A percentile compares a stretch with the other conserved stretches of the same genome.
Conservation (phyloP, 306 rosid species). For the Vicia sativa region DNA sequence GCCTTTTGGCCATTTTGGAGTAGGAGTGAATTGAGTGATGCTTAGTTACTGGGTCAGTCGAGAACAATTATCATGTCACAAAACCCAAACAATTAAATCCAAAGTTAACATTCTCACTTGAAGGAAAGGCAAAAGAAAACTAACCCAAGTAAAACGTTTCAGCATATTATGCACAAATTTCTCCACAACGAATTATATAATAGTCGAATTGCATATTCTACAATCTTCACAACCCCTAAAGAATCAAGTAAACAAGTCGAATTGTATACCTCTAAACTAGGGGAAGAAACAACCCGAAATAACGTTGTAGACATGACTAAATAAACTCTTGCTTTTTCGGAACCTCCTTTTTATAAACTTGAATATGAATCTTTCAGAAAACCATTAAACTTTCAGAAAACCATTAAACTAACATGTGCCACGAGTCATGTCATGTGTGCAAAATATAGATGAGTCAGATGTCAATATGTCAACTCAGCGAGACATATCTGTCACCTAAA, state of each 20-base stretch:
- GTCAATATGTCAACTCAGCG: no score
- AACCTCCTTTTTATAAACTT: slow-evolving; percentile 21
- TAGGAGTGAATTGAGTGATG: no score
- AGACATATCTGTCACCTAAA: no score
- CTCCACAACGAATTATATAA: no score
- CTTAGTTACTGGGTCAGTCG: no score
- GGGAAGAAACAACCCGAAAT: slow-evolving; percentile 55
- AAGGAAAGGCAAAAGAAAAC: slow-evolving; percentile 51
- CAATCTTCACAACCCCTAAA: slow-evolving; percentile 45
- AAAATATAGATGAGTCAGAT: no score
- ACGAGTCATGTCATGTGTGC: no score
- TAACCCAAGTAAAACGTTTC: slow-evolving; percentile 67
- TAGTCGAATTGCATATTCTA: no score
- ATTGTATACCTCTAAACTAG: slow-evolving; percentile 52
- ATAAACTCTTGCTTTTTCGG: slow-evolving; percentile 34
- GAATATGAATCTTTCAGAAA: slow-evolving; percentile 26
- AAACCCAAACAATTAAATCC: slow-evolving; percentile 18
- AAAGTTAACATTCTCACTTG: slow-evolving; percentile 43
- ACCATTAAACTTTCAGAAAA: slow-evolving; percentile 28
- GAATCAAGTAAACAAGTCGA: slow-evolving; percentile 58
- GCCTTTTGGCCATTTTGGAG: no score
- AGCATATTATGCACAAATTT: slow-evolving; percentile 64
- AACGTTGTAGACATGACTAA: slow-evolving; percentile 64
- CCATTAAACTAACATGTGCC: no score
- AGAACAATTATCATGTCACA: slow-evolving; percentile 22